phyloP scores from a whole-genome alignment of 108 stramenopile species.

The Nannochloropsis oceanica region DNA sequence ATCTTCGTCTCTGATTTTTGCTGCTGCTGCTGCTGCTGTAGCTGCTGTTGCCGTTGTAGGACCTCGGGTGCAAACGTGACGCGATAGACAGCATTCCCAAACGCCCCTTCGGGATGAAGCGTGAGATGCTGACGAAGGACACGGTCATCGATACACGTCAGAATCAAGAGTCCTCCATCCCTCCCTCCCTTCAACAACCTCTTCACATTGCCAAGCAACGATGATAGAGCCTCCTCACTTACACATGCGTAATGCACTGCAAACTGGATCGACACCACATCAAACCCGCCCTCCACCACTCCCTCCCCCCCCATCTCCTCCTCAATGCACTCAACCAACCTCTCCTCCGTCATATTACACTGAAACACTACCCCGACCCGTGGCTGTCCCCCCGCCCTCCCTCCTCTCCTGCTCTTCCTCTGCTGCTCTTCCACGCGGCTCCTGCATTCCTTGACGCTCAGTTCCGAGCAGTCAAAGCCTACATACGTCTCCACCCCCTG shows the following conservation, averaged over 20 bases:
- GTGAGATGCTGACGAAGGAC: neutral
- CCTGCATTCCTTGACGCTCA: neutral
- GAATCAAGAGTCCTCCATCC: neutral
- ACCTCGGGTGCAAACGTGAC: neutral
- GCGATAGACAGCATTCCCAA: neutral
- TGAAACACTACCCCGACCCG: neutral
- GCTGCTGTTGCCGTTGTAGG: neutral
- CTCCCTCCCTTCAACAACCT: neutral
- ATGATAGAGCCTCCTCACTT: neutral
- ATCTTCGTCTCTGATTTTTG: too few relatives aligned
- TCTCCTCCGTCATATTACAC: neutral
- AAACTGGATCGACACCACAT: neutral
- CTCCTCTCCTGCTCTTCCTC: neutral
- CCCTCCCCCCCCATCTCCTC: neutral
- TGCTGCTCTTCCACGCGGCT: neutral
- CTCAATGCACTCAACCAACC: neutral
- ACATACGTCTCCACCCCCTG: neutral
- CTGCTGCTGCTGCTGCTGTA: neutral
- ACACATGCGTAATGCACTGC: neutral
- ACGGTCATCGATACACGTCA: neutral
- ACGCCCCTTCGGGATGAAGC: neutral
- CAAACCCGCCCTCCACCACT: neutral
- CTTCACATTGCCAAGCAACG: neutral
- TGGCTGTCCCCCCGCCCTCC: neutral
- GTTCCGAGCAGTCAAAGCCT: constrained; percentile 2